Evolutionary conservation across 2,329 filamentous ascomycete genomes (phyloP), one percentile per base, ranked within the genome.

Genomic region (Trichoderma arundinaceum): DNA sequence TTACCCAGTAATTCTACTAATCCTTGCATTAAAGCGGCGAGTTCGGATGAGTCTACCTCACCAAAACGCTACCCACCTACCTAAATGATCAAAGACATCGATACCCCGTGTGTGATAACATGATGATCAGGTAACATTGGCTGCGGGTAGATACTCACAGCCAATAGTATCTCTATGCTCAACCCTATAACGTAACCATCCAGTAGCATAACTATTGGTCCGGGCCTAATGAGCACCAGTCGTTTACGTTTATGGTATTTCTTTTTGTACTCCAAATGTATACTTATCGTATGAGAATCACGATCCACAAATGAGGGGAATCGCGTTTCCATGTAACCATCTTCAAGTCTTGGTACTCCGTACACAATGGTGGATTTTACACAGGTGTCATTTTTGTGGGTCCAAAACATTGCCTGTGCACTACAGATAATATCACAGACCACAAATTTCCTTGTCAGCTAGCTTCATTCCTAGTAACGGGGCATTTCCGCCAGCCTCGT

Each of bases 261-360:
- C 32, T 33, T 49, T 33, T 10, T 35, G 32, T 17, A 28, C 28
- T 12, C 19, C 35, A 17, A 35, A 58, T 52, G 38, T 48, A 46
- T 46, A 53, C 35, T 10, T 38, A 6, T 44, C 12, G 39, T 28
- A 44, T 51, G 35, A 53, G 39, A 17, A 38, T 46, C 49, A 17
- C 48, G 41, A 35, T 54, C 49, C 49, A 63, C 49, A 63, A 54
- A 53, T 63, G 60, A 63, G 60, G 60, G 59, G 60, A 17, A 54
- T 46, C 19, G 39, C 39, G 15, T 39, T 28, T 15, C 38, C 10
- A 38, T 63, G 49, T 63, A 63, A 54, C 60, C 60, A 63, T 54
- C 41, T 15, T 52, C 38, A 22, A 33, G 39, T 28, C 12, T 32
- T 41, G 19, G 22, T n/a, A n/a, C n/a, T n/a, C n/a, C n/a, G n/a